Percentiles rank a stretch among this genome's conserved stretches.
These are phyloP conservation scores for Pilobolus umbonatus DNA, from an alignment of 192 early-diverging fungal genomes.

Conservation along the genomic window DNA sequence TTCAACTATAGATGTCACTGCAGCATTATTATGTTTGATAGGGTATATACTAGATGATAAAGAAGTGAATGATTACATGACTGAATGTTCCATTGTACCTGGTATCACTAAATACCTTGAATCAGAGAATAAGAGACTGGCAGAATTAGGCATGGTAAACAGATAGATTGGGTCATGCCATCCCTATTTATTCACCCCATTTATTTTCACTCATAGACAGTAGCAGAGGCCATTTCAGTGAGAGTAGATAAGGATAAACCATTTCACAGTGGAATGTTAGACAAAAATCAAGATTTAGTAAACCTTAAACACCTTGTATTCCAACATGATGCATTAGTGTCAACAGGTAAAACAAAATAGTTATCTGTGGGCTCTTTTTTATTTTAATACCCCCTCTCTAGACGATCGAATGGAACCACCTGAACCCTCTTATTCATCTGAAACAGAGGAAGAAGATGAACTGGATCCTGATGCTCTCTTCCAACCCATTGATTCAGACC, in stretches of 20 bases:
- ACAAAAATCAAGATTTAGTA: background rate
- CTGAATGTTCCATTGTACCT: background rate
- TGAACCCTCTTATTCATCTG: background rate
- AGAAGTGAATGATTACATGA: background rate
- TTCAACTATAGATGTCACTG: conserved; percentile 6
- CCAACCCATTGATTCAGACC: background rate
- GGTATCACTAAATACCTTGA: background rate
- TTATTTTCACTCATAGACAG: too few species aligned
- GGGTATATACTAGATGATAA: conserved; percentile 1
- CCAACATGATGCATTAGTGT: background rate
- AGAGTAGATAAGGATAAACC: background rate
- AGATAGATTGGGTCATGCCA: too few species aligned
- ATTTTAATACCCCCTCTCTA: background rate
- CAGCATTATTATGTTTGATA: background rate
- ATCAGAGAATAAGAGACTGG: background rate
- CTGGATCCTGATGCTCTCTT: conserved; percentile 12
- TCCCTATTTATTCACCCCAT: too few species aligned
- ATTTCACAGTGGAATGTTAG: conserved; percentile 5
- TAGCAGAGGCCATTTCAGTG: conserved; percentile 1
- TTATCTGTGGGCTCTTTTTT: background rate
- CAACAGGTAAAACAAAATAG: background rate
- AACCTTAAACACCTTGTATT: background rate
- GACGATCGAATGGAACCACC: background rate
- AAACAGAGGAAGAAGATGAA: conserved; percentile 7
- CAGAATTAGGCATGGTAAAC: conserved; percentile 10